Evolutionary conservation across 1,284 basidiomycete species (phyloP), one percentile per base, ranked within the genome.

Genomic region (Xerocomus minutiporus): DNA sequence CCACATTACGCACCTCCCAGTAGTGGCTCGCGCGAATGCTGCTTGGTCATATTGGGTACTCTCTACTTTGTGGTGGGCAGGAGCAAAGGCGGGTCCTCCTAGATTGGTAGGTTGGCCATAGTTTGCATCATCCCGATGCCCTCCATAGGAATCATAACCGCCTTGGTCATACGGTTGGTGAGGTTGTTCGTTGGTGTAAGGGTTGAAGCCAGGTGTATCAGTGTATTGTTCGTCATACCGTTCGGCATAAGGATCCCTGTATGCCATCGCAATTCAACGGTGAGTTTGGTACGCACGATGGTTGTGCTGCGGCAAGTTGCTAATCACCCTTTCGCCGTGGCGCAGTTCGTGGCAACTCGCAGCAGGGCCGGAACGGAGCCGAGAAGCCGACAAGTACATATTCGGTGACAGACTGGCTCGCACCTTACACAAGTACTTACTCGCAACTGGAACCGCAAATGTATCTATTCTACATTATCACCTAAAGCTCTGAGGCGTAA

Each of bases 91-190:
- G 23, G 64, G 38, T 31, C 57, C 57, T 43, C 50, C 58, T 20
- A 62, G 59, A 44, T 62, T 56, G 48, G 47, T 56, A 25, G 64
- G 52, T 45, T 60, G 61, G 40, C 61, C 59, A 38, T 61, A 57
- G 28, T 63, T 61, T 34, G 73, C 69, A 47, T 82, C 74, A 56
- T 80, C 77, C 54, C 64, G 67, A 61, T 80, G 78, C 11, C 67
- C 70, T 41, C 62, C 66, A 55, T 78, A 74, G n/a, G 67, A 52
- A 41, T 77, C 73, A 52, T 73, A 76, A 29, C 66, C 73, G 46
- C 67, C 71, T 46, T 78, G 75, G 48, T 78, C 77, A 53, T 79
- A 82, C 1, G 77, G 71, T 29, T 75, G 73, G 56, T 83, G 77
- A 8, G 77, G 75, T 56, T 75, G 68, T 41, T 65, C 59, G 23